Evolutionary conservation across 2,329 filamentous ascomycete species (phyloP), one percentile per base, ranked within the genome.

Genomic region (Fusarium luffae): DNA sequence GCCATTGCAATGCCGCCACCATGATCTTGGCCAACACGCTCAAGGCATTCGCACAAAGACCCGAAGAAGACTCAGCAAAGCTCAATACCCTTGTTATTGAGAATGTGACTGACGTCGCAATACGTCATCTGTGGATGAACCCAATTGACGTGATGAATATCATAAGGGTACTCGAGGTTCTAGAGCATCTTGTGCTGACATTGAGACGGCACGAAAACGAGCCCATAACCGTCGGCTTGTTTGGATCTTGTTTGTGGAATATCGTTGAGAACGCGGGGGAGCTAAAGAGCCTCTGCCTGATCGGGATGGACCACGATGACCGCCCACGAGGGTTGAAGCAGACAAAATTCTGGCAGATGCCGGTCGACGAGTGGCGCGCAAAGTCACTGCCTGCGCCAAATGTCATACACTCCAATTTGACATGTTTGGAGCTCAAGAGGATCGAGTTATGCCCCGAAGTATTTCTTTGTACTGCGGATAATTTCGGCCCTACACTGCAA

Each of bases 21-120:
- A 80, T 84, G 68, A 81, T 87, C n/a, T 76, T 87, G 18, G 85
- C 84, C 54, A 86, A 85, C 59, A 85, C 82, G 5, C 77, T 87
- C 60, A 84, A 84, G 64, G 83, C 82, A 5, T 77, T 87, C 52
- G 81, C 81, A 5, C 75, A 77, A 30, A 80, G 85, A 9, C 79
- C 80, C 3, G 81, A 84, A 58, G 84, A 85, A 57, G 80, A 81
- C 54, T 81, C 82, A 11, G 76, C 77, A 32, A 59, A 74, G 4
- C 77, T 87, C 6, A 80, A 82, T 67, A 82, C 82, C 0, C 74
- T 87, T 41, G 84, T 86, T 2, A 66, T 87, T 4, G 85, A 87
- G 63, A 84, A 85, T 52, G 76, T 87, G 51, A 82, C 82, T 9
- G 84, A 86, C 63, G 78, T 81, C 11, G 81, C 84, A 19, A 74